A percentile compares a stretch with the other conserved stretches of the same genome.
Conservation (phyloP, 2,329 filamentous ascomycete genomes). For the Elsinoe arachidis region DNA sequence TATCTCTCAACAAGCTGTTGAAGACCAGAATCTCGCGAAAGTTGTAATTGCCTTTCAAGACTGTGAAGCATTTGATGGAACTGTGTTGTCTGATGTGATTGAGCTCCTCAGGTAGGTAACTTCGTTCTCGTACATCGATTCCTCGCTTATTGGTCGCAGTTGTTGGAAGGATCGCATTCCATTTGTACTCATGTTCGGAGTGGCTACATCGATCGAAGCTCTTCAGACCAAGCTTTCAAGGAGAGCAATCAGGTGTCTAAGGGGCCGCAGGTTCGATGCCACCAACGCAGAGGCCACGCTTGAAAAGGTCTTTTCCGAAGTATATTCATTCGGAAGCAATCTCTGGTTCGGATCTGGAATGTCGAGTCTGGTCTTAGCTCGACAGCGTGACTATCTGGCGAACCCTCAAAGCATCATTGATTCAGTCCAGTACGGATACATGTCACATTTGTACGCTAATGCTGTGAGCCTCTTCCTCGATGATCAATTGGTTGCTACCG, state of each 20-base stretch:
- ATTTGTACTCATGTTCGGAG: slow-evolving; percentile 67
- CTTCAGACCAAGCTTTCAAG: slow-evolving; percentile 67
- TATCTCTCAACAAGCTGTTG: slow-evolving; percentile 54
- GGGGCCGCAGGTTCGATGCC: slow-evolving; percentile 68
- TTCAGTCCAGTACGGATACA: slow-evolving; percentile 60
- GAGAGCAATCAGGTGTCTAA: slow-evolving; percentile 56
- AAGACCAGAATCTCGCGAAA: slow-evolving; percentile 45
- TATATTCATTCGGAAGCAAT: slow-evolving; percentile 49
- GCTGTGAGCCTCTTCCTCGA: slow-evolving; percentile 57
- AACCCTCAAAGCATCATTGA: slow-evolving; percentile 39
- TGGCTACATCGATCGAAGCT: slow-evolving; percentile 73
- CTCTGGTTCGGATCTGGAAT: slow-evolving; percentile 58
- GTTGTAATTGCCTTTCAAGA: slow-evolving; percentile 70
- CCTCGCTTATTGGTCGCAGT: slow-evolving; percentile 28
- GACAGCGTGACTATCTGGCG: slow-evolving; percentile 68
- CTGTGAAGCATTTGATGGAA: slow-evolving; percentile 70
- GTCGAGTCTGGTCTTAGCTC: slow-evolving; percentile 55
- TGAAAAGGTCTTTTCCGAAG: slow-evolving; percentile 61
- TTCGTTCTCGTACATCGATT: background rate
- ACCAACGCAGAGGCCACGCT: slow-evolving; percentile 63
- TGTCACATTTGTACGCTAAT: slow-evolving; percentile 80
- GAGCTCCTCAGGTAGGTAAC: slow-evolving; percentile 54
- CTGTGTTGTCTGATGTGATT: slow-evolving; percentile 62
- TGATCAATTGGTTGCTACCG: slow-evolving; percentile 24
- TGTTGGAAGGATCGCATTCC: slow-evolving; percentile 68